A percentile compares a stretch with the other conserved stretches of the same genome.
These are phyloP conservation scores for Suillus bovinus DNA, from an alignment of 768 basidiomycete genomes.

Conservation along the genomic window DNA sequence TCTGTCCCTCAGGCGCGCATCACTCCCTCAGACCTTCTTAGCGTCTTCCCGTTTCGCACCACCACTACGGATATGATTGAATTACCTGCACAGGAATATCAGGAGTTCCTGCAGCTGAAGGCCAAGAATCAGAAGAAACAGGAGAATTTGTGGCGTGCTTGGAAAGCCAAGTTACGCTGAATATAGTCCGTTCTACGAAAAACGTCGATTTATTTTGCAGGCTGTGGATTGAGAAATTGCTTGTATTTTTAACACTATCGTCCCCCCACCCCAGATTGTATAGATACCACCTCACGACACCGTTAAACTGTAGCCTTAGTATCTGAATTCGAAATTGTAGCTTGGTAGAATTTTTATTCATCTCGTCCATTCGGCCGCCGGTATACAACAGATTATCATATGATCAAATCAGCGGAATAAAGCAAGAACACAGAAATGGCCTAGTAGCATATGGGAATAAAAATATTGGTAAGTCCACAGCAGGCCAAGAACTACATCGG, in stretches of 20 bases:
- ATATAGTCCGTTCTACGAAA: background rate
- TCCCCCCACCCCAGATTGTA: background rate
- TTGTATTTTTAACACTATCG: constrained; percentile 8
- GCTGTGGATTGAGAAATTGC: background rate
- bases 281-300: constrained; percentile 2
- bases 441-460: constrained; percentile 14
- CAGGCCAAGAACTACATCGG: constrained; percentile 19
- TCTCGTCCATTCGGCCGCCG: background rate
- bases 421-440: constrained; percentile 13
- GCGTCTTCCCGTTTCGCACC: constrained; percentile 48
- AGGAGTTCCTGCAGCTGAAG: constrained; percentile 55
- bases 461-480: constrained; percentile 12
- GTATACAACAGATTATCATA: constrained; percentile 13
- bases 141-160: constrained; percentile 59
- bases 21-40: constrained; percentile 55
- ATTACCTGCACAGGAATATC: constrained; percentile 58
- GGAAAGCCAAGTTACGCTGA: constrained; percentile 35
- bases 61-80: constrained; percentile 58
- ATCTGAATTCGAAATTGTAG: background rate
- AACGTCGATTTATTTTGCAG: background rate
- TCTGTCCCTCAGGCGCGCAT: constrained; percentile 65
- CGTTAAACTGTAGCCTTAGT: constrained; percentile 12
- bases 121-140: constrained; percentile 53
- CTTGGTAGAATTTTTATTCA: background rate
- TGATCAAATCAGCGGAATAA: background rate